Conservation (phyloP, 1,139 yeast species). For the Kodamaea arcana region DNA sequence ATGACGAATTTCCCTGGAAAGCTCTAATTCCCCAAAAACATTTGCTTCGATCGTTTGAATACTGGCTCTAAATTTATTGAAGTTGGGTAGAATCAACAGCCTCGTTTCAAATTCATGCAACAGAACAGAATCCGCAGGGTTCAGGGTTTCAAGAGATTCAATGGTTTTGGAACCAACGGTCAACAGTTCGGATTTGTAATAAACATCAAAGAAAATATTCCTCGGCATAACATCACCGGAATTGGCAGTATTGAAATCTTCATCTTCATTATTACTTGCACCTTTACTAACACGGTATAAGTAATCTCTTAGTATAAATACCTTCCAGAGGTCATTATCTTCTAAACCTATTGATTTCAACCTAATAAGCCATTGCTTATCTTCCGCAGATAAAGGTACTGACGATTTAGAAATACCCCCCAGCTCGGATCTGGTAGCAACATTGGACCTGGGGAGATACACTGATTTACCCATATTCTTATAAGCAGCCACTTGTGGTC, state of each 20-base stretch:
- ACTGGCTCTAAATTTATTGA: conserved; percentile 43
- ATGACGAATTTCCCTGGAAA: conserved; percentile 18
- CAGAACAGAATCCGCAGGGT: conserved; percentile 16
- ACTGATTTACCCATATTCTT: conserved; percentile 34
- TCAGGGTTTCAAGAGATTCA: conserved; percentile 16
- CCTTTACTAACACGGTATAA: conserved; percentile 54
- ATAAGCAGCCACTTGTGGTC: conserved; percentile 2
- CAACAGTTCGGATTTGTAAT: conserved; percentile 43
- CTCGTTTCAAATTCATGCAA: conserved; percentile 12
- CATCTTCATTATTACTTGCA: conserved; percentile 4
- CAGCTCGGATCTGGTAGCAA: conserved; percentile 14
- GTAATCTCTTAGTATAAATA: conserved; percentile 65
- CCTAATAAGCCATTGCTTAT: conserved; percentile 69
- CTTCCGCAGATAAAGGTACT: conserved; percentile 53
- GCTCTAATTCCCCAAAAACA: conserved; percentile 58
- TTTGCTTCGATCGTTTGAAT: conserved; percentile 55
- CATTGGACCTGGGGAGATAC: conserved; percentile 25
- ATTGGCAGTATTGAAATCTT: conserved; percentile 10
- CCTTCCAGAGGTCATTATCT: conserved; percentile 78
- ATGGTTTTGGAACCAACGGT: conserved; percentile 15
- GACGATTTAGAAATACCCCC: conserved; percentile 14
- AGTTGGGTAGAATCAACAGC: conserved; percentile 29
- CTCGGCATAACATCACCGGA: conserved; percentile 36
- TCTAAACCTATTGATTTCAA: conserved; percentile 67
- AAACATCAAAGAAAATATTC: conserved; percentile 64